Evolutionary conservation across 2,329 filamentous ascomycete genomes (phyloP).

Genomic region (Epichloe brachyelytri): DNA sequence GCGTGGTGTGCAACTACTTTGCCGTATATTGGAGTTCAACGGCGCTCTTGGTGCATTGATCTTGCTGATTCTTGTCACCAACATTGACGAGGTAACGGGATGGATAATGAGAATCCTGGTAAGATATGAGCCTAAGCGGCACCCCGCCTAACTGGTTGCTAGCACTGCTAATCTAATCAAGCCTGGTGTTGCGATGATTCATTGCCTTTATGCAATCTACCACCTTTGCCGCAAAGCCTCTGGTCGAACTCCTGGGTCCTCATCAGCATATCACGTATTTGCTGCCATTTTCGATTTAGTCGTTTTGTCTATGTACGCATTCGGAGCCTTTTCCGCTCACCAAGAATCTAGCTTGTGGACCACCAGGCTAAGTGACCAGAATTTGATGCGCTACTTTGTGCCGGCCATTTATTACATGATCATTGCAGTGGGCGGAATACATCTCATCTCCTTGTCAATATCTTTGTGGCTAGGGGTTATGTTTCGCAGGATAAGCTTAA

Average conservation of each 20-base stretch:
- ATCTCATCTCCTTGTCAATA: constrained; percentile 55
- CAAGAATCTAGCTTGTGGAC: constrained; percentile 44
- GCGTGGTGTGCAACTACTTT: constrained; percentile 53
- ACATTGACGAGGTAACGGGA: constrained; percentile 47
- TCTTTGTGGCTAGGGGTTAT: constrained; percentile 63
- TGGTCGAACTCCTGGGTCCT: constrained; percentile 62
- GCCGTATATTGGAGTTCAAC: constrained; percentile 55
- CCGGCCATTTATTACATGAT: constrained; percentile 56
- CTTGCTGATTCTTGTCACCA: constrained; percentile 64
- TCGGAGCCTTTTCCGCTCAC: constrained; percentile 34
- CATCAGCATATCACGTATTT: constrained; percentile 83
- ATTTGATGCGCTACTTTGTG: constrained; percentile 46
- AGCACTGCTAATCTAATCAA: constrained; percentile 22
- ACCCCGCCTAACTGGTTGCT: background rate
- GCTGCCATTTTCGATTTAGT: constrained; percentile 56
- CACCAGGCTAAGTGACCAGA: constrained; percentile 49
- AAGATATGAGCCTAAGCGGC: constrained; percentile 21
- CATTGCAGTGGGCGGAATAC: constrained; percentile 50
- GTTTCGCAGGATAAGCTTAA: constrained; percentile 67
- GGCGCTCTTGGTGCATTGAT: constrained; percentile 60
- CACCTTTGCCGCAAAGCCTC: constrained; percentile 62
- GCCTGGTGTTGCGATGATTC: constrained; percentile 62
- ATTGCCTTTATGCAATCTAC: constrained; percentile 66
- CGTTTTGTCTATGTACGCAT: constrained; percentile 42
- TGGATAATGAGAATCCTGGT: constrained; percentile 72